Base-by-base conservation (phyloP, 805 yeast species). In the Wickerhamomyces mucosus region DNA sequence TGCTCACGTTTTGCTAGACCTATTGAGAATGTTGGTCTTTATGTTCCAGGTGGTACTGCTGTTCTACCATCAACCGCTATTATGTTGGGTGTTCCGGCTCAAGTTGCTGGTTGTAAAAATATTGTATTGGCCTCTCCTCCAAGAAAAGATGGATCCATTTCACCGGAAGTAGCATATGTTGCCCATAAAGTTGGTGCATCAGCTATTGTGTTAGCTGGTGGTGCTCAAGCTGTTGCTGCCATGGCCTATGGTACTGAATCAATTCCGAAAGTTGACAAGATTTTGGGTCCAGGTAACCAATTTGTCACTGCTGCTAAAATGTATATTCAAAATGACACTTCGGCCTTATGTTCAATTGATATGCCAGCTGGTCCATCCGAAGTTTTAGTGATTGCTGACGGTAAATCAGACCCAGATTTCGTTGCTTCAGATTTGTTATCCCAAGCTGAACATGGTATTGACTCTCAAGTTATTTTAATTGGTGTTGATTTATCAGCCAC, bases 361-460 rank as follows among this genome's bases (percentile, higher is more conserved):
- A 89, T 92, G 97, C 99, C 99, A 30, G 99, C 99, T 17, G 99
- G 99, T 8, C 99, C 99, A 18, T 82, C 95, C 32, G 99, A 92
- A 61, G 99, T 92, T 16, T 67, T 92, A 37, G 99, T 89, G n/a
- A 66, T 92, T 46, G 95, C 95, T 29, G 99, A 92, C 55, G 72
- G 66, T 37, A 51, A 69, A 28, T 84, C 96, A 10, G 95, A 86
- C 58, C 89, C 94, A 16, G 95, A 86, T 50, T 92, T 84, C 57
- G 98, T 92, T 19, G 98, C 96, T n/a, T 74, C 86, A 42, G 99
- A 92, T 56, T 68, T 92, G 52, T 67, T 92, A 37, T 88, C 97
- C 0, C 99, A 92, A 63, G 99, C 99, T 18, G 99, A 92, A 63
- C 99, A 92, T 56, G 99, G 99, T 43, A 72, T 88, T 36, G 99